These are phyloP conservation scores for Tilletia setariae DNA, from an alignment of 1,284 basidiomycete genomes.

Conservation along the genomic window DNA sequence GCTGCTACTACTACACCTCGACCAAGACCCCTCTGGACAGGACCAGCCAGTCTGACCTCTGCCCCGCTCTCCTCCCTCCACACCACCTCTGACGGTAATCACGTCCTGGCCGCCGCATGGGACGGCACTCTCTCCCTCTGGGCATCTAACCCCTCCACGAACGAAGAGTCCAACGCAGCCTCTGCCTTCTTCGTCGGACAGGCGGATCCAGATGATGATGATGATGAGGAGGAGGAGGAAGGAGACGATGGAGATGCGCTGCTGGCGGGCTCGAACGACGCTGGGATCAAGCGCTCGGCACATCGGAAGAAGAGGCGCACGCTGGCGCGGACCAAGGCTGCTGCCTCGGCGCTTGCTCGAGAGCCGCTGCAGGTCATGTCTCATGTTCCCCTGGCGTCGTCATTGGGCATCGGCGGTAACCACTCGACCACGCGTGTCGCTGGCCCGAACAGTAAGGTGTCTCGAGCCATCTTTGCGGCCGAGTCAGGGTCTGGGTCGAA, in stretches of 20 bases:
- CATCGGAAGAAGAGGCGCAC: slow-evolving; percentile 14
- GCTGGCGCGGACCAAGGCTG: slow-evolving; percentile 10
- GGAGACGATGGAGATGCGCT: slow-evolving; percentile 30
- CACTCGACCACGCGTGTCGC: slow-evolving; percentile 23
- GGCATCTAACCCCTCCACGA: slow-evolving; percentile 25
- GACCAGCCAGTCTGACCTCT: slow-evolving; percentile 1
- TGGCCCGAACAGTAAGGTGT: slow-evolving; percentile 35
- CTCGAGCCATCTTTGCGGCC: slow-evolving; percentile 29
- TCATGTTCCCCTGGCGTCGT: slow-evolving; percentile 24
- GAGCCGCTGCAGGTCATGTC: slow-evolving; percentile 19
- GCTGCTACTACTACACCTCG: background rate
- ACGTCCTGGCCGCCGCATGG: slow-evolving; percentile 42
- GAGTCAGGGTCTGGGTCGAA: background rate
- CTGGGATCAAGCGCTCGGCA: background rate
- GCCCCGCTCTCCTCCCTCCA: slow-evolving; percentile 5
- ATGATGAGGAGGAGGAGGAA: slow-evolving; percentile 17
- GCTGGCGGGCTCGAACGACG: slow-evolving; percentile 23
- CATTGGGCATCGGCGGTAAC: slow-evolving; percentile 14
- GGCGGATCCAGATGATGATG: slow-evolving; percentile 7
- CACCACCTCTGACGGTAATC: slow-evolving; percentile 8
- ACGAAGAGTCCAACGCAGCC: slow-evolving; percentile 9
- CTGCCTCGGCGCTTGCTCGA: background rate
- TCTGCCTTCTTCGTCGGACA: slow-evolving; percentile 9
- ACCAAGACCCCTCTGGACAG: slow-evolving; percentile 16
- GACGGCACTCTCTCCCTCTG: slow-evolving; percentile 46